These are phyloP conservation scores for Flaveria robusta DNA, from an alignment of 129 eudicot genomes.

Conservation along the genomic window DNA sequence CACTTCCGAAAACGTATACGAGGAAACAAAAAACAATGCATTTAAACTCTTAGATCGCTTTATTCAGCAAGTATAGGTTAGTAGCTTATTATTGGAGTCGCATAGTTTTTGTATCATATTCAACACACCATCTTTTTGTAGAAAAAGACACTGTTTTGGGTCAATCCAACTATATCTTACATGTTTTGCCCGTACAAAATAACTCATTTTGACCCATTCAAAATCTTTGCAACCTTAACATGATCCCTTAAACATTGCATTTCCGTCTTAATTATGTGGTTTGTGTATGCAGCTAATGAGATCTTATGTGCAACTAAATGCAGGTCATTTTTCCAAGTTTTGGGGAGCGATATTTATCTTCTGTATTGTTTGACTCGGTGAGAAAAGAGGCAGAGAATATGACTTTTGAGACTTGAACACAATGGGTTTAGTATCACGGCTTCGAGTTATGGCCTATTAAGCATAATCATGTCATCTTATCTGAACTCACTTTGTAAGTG, in stretches of 20 bases:
- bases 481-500: conserved; percentile 5
- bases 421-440: not conserved
- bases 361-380: conserved; percentile 76
- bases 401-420: conserved; percentile 68
- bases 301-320: conserved; percentile 27
- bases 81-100: not conserved
- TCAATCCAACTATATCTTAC: conserved; percentile 8
- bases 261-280: conserved; percentile 7
- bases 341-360: conserved; percentile 82
- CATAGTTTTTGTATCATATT: not conserved
- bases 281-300: conserved; percentile 5
- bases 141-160: not conserved
- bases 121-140: not conserved
- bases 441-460: conserved; percentile 11
- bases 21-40: not conserved
- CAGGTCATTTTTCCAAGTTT: conserved; percentile 85
- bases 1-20: too few species aligned
- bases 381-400: conserved; percentile 70
- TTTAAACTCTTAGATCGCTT: not conserved
- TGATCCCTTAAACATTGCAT: not conserved
- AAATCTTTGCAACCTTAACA: not conserved
- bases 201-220: not conserved
- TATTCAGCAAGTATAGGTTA: not conserved
- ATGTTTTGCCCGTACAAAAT: not conserved
- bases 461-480: conserved; percentile 1